These are phyloP conservation scores for Rhodomyrtus psidioides DNA, from an alignment of 441 rosid genomes.

Conservation along the genomic window DNA sequence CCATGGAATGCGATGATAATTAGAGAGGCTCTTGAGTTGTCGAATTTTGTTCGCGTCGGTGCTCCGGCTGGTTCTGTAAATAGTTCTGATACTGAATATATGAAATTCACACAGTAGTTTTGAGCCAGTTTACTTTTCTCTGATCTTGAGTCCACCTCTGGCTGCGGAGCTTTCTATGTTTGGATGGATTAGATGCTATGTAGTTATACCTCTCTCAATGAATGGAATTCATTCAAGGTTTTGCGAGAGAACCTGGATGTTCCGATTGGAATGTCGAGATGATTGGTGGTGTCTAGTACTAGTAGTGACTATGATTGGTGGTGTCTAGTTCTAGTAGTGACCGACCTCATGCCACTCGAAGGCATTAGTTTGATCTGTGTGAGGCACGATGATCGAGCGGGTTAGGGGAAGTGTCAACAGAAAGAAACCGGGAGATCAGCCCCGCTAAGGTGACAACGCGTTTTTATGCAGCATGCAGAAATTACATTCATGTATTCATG, in stretches of 20 bases:
- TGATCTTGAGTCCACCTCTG: neutral
- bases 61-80: neutral
- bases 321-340: neutral
- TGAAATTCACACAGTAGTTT: neutral
- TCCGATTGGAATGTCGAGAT: neutral
- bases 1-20: neutral
- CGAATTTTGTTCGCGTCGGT: neutral
- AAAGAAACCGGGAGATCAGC: neutral
- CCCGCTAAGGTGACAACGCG: neutral
- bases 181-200: neutral
- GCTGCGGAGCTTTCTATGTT: neutral
- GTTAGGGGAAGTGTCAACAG: neutral
- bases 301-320: neutral
- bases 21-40: neutral
- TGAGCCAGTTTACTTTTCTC: neutral
- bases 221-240: neutral
- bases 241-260: neutral
- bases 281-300: neutral
- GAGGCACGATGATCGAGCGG: neutral
- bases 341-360: neutral
- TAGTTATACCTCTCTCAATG: neutral
- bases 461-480: neutral
- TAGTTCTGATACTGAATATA: neutral
- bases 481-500: neutral
- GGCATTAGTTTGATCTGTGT: neutral